Evolutionary conservation across 2,329 filamentous ascomycete species (phyloP).

Genomic region (Colletotrichum abscissum): DNA sequence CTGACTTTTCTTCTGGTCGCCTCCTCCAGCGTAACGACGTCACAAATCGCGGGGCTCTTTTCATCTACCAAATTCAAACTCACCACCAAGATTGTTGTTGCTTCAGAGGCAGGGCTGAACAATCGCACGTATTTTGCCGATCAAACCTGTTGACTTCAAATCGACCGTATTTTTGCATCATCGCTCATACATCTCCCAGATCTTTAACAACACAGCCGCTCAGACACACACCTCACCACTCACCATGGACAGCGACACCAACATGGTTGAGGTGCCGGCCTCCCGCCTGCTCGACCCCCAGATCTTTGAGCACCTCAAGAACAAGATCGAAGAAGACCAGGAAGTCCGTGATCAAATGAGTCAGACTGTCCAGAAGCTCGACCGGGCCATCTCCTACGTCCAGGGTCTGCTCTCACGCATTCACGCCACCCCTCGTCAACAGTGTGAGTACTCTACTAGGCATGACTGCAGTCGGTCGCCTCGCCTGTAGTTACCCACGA

Average conservation of each 20-base stretch:
- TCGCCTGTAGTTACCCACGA: slow-evolving; percentile 53
- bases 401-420: slow-evolving; percentile 88
- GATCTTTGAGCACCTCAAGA: slow-evolving; percentile 89
- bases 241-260: slow-evolving; percentile 37
- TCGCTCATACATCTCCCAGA: background rate
- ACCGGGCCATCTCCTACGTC: slow-evolving; percentile 83
- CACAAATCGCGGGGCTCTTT: slow-evolving; percentile 4
- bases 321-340: slow-evolving; percentile 89
- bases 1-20: slow-evolving; percentile 9
- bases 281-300: slow-evolving; percentile 72
- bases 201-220: too few species aligned
- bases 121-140: too few species aligned
- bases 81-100: background rate
- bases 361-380: slow-evolving; percentile 83
- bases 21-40: slow-evolving; percentile 5
- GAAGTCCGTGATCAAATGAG: slow-evolving; percentile 85
- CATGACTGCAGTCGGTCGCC: background rate
- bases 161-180: background rate
- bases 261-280: slow-evolving; percentile 34
- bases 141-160: background rate
- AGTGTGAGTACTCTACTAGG: slow-evolving; percentile 52
- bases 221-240: background rate
- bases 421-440: slow-evolving; percentile 82
- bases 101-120: background rate
- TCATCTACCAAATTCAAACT: background rate